Evolutionary conservation across 306 rosid genomes (phyloP).

Genomic region (Cicer pinnatifidum): DNA sequence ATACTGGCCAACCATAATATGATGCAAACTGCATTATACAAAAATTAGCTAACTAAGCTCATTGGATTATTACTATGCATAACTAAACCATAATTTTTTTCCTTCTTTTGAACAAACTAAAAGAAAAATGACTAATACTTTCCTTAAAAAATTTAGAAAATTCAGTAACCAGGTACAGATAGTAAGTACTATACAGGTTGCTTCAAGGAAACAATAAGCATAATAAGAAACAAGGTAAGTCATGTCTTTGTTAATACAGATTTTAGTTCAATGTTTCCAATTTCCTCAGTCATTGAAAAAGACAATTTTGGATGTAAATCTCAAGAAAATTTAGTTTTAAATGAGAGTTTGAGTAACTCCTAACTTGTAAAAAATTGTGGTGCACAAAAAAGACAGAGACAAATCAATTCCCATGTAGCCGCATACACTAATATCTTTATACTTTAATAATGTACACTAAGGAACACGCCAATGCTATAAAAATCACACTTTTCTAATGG

Average conservation of each 20-base stretch:
- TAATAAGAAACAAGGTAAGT: background rate
- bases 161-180: background rate
- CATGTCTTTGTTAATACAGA: background rate
- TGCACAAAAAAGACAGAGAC: background rate
- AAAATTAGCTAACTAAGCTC: constrained; percentile 31
- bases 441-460: background rate
- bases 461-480: background rate
- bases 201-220: constrained; percentile 6
- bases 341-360: background rate
- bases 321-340: background rate
- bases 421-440: background rate
- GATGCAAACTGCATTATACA: constrained; percentile 73
- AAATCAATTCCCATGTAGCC: background rate
- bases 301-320: background rate
- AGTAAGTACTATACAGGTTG: background rate
- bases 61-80: constrained; percentile 19
- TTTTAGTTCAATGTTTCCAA: background rate
- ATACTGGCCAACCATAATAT: constrained; percentile 94
- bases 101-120: background rate
- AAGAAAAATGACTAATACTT: background rate
- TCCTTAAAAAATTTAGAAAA: background rate
- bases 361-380: background rate
- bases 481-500: background rate
- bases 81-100: constrained; percentile 6
- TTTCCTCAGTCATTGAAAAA: background rate